Conservation (phyloP, 192 early-diverging fungal species). For the Gaertneriomyces sp. region DNA sequence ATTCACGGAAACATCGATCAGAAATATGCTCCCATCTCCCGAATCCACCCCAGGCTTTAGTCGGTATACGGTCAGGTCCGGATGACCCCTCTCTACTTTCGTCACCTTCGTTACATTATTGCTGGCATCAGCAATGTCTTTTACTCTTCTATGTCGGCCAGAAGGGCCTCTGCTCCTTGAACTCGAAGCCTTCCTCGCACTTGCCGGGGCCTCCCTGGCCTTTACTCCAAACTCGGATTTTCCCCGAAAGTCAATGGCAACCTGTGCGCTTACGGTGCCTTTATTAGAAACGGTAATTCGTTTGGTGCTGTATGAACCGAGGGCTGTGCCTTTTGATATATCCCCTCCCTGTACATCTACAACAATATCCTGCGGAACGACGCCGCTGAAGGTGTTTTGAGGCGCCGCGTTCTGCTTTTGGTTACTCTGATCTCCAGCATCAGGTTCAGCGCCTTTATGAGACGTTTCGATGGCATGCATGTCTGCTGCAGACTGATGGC, state of each 20-base stretch:
- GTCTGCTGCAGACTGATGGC: too few species aligned
- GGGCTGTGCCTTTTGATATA: constrained; percentile 33
- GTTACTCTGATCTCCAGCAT: too few species aligned
- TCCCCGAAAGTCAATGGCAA: constrained; percentile 40
- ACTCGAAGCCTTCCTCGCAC: constrained; percentile 1
- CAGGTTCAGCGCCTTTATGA: too few species aligned
- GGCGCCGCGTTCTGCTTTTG: too few species aligned
- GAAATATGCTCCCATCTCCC: constrained; percentile 20
- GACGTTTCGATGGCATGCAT: too few species aligned
- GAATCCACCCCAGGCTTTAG: neutral
- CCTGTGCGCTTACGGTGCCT: constrained; percentile 28
- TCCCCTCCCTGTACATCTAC: constrained; percentile 16
- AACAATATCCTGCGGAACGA: constrained; percentile 18
- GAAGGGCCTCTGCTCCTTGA: constrained; percentile 16
- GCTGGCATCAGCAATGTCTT: constrained; percentile 3
- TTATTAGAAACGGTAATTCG: constrained; percentile 27
- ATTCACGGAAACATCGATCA: constrained; percentile 32
- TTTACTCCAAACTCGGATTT: constrained; percentile 36
- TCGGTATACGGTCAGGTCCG: too few species aligned
- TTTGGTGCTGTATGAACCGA: constrained; percentile 33
- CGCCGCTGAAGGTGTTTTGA: too few species aligned
- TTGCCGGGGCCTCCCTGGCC: constrained; percentile 5
- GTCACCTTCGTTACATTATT: neutral
- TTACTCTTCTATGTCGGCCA: constrained; percentile 17
- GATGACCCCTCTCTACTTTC: too few species aligned